Evolutionary conservation across 345 rosid species (phyloP), one percentile per base, ranked within the genome.

Genomic region (Eucalyptus regnans): DNA sequence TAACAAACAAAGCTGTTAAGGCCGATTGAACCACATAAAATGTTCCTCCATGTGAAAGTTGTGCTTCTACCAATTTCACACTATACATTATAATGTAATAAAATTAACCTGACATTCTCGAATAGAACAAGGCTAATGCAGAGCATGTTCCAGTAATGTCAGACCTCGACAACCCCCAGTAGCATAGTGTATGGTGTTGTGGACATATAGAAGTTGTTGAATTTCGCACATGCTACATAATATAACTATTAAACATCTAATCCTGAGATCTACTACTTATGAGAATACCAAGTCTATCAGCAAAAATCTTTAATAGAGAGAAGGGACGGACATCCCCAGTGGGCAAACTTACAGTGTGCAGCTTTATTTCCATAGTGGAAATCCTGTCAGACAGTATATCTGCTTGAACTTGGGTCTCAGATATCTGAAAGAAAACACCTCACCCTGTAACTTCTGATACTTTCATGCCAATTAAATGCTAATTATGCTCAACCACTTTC

Each of bases 301-400:
- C 48, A 66, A 11, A 76, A 16, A 50, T 86, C 89, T 46, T n/a
- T 58, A 48, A 44, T 31, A 25, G 33, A 88, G 89, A 86, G 8
- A 33, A 50, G 66, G 62, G 51, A 49, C 58, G 17, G 49, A 16
- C 20, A 76, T 76, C 83, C 83, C 48, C 29, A 41, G 48, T 76
- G 83, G 29, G 41, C 27, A 29, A 89, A 91, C 95, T 93, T 92
- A 94, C 98, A 83, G 89, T 91, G 83, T 89, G 92, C 80, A 81
- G 89, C 91, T 92, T 94, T 86, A 88, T 88, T 93, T 96, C 96
- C 90, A 93, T 88, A 87, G 87, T 66, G 58, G 92, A 89, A 89
- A 94, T 86, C 91, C 90, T 91, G 76, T 64, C 84, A 41, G 89
- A 88, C 89, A 93, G 89, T 68, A 92, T 93, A 88, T 94, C 93